Percentiles rank a stretch among this genome's conserved stretches.
These are phyloP conservation scores for Hypoxylon sp. DNA, from an alignment of 2,329 filamentous ascomycete genomes.

Conservation along the genomic window DNA sequence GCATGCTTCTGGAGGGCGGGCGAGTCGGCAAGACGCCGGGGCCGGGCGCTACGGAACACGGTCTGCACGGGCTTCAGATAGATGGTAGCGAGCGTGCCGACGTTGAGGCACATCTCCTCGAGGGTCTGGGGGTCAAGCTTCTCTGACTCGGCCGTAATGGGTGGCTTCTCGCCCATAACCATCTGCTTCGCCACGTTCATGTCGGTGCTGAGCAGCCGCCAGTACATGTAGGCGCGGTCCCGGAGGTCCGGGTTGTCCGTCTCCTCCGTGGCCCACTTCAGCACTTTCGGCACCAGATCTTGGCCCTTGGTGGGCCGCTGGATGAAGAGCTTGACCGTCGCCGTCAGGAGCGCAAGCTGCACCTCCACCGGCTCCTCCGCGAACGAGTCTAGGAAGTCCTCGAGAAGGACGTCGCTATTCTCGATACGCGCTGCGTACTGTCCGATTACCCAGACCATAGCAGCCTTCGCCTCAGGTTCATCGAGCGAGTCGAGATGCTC, in stretches of 20 bases:
- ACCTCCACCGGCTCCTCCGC: constrained; percentile 95
- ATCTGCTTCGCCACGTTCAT: constrained; percentile 86
- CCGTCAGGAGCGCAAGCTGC: constrained; percentile 91
- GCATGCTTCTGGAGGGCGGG: constrained; percentile 84
- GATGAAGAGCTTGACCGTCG: constrained; percentile 97
- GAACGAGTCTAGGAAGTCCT: constrained; percentile 95
- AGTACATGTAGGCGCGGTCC: constrained; percentile 99
- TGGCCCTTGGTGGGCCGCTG: constrained; percentile 95
- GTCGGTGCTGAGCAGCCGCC: constrained; percentile 93
- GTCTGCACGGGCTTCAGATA: constrained; percentile 98
- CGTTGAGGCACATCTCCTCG: constrained; percentile 96
- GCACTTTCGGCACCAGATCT: constrained; percentile 89
- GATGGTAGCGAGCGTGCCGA: constrained; percentile 94
- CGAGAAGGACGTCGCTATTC: constrained; percentile 91
- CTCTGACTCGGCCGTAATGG: constrained; percentile 96
- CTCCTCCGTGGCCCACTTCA: constrained; percentile 99
- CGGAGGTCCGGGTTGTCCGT: constrained; percentile 98
- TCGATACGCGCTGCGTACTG: constrained; percentile 98
- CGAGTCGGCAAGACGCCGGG: constrained; percentile 81
- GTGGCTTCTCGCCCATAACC: constrained; percentile 97
- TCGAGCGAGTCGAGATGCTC: constrained; percentile 96
- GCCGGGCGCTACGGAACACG: constrained; percentile 90
- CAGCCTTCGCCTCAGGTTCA: constrained; percentile 96
- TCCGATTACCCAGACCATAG: constrained; percentile 99
- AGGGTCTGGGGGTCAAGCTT: constrained; percentile 90